Conservation (phyloP, 306 rosid species). For the Amphicarpaea edgeworthii region DNA sequence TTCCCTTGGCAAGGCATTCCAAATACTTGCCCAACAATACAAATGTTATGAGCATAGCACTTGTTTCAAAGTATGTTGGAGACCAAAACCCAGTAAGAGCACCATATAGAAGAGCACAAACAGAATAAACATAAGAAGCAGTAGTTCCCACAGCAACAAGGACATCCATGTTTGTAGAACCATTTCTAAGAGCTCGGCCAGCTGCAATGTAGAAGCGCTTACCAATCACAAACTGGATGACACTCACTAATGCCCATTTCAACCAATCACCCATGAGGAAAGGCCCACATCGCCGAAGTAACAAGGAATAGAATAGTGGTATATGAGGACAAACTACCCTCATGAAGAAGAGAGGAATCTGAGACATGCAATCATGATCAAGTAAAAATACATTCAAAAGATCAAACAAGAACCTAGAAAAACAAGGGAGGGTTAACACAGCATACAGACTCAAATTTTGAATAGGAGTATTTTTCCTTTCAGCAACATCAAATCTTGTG, state of each 20-base stretch:
- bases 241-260: slow-evolving; percentile 92
- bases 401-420: slow-evolving; percentile 29
- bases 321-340: slow-evolving; percentile 91
- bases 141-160: slow-evolving; percentile 98
- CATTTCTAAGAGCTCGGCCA: slow-evolving; percentile 93
- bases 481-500: slow-evolving; percentile 28
- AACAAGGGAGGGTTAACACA: slow-evolving; percentile 20
- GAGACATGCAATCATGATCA: slow-evolving; percentile 49
- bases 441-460: slow-evolving; percentile 8
- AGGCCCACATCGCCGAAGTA: slow-evolving; percentile 92
- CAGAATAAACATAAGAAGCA: slow-evolving; percentile 94
- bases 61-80: slow-evolving; percentile 95
- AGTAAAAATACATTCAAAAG: slow-evolving; percentile 40
- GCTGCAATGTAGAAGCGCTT: slow-evolving; percentile 97
- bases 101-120: slow-evolving; percentile 94
- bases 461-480: slow-evolving; percentile 18
- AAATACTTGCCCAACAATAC: slow-evolving; percentile 95
- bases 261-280: slow-evolving; percentile 92
- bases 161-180: slow-evolving; percentile 99
- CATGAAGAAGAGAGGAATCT: slow-evolving; percentile 85
- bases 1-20: slow-evolving; percentile 98
- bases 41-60: slow-evolving; percentile 99
- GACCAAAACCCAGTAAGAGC: slow-evolving; percentile 97
- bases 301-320: slow-evolving; percentile 74
- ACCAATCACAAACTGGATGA: slow-evolving; percentile 90